Evolutionary conservation across 176 grass and related monocot genomes (phyloP).

Genomic region (Musa acuminata): DNA sequence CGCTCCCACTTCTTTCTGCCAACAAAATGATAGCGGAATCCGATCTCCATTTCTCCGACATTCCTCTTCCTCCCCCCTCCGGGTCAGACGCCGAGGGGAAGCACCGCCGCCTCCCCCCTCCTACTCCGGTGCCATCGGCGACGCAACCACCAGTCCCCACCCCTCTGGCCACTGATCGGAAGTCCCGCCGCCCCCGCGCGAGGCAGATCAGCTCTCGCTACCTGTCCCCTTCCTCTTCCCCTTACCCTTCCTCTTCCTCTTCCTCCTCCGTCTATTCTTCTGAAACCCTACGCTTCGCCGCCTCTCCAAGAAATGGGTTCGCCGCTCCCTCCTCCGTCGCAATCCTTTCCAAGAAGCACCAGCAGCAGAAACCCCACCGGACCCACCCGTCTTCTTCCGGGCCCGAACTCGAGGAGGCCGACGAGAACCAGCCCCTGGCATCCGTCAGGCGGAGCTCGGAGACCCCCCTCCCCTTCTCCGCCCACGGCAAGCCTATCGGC

Average conservation of each 20-base stretch:
- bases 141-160: constrained; percentile 7
- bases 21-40: too few relatives aligned
- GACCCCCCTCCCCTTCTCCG: not conserved
- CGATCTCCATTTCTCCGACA: not conserved
- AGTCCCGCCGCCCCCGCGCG: constrained; percentile 40
- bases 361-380: not conserved
- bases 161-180: constrained; percentile 13
- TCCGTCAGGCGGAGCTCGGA: not conserved
- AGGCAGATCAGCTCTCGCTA: constrained; percentile 78
- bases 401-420: not conserved
- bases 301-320: constrained; percentile 15
- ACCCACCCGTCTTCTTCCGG: not conserved
- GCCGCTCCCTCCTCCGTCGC: constrained; percentile 16
- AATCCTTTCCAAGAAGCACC: constrained; percentile 17
- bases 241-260: not conserved
- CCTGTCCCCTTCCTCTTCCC: constrained; percentile 33
- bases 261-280: constrained; percentile 14
- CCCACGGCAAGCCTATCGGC: not conserved
- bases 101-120: constrained; percentile 1
- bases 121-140: constrained; percentile 26
- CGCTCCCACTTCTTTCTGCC: too few relatives aligned
- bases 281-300: constrained; percentile 24
- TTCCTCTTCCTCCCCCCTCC: not conserved
- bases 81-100: not conserved
- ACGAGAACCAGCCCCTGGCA: constrained; percentile 57